Evolutionary conservation across 148 eudicot genomes (phyloP), one percentile per base, ranked within the genome.

Genomic region (Rhododendron williamsianum): DNA sequence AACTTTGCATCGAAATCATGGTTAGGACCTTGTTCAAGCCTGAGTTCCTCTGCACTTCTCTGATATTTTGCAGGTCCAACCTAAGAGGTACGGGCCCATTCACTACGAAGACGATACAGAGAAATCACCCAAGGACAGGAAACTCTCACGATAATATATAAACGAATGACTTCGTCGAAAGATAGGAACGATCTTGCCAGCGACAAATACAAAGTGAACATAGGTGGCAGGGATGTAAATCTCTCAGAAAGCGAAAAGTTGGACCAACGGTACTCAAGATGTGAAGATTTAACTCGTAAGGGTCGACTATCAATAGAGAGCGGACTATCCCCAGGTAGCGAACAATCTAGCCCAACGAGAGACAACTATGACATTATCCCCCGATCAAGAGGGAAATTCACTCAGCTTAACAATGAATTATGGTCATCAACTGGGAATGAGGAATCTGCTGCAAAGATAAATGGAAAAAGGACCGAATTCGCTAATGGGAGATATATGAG

Each of bases 21-120:
- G 76, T 65, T 72, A 46, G n/a, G 45, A 60, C 43, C 54, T 76
- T 16, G 80, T 49, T 13, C 84, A 72, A 63, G 46, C 35, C 81
- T 46, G 18, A 74, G 13, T 56, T 69, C 1, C n/a, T 30, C 54
- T 60, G 4, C 9, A 33, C 67, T 80, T 41, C 33, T 83, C 7
- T 54, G 73, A 38, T 72, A 56, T 88, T 76, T 72, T 86, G 86
- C 91, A 92, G 95, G 88, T 89, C 58, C 90, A 84, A 73, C 84
- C 87, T 4, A 85, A 81, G 82, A 85, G 48, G 76, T 84, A 65
- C 63, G 88, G 81, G 80, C 86, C 86, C 78, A 3, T 71, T 74
- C 83, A 79, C 58, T 84, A 84, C 85, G 72, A 88, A 36, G 89
- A 84, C 51, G 69, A 84, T 73, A 87, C 86, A 82, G 83, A 77